Evolutionary conservation across 2,329 filamentous ascomycete species (phyloP), one percentile per base, ranked within the genome.

Genomic region (Sphaerostilbella broomeana): DNA sequence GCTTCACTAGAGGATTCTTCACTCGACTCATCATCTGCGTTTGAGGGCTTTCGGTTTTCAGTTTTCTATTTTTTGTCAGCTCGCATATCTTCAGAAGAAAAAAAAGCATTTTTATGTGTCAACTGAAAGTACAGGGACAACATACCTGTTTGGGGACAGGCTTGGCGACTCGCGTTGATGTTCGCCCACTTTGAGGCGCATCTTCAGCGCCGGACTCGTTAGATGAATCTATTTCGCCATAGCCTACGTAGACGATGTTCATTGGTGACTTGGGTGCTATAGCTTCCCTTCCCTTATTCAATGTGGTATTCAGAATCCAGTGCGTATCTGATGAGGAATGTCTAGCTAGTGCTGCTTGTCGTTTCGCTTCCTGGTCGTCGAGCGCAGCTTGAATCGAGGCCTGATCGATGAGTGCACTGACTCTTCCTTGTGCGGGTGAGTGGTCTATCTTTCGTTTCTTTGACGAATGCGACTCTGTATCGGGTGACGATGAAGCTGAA

Each of bases 281-380:
- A 15, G 47, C 42, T 17, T 58, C 52, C 38, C 49, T 50, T 9
- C 47, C 29, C 12, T 52, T 47, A 24, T 47, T 38, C 34, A 51
- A 47, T 12, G 51, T 49, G 37, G 77, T 70, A 45, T 77, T 79
- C 40, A 89, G 64, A 13, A 85, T 81, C 85, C 85, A 90, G 56
- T 81, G 79, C 13, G 81, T 82, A 58, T 89, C 85, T 37, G 80
- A 78, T 29, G 73, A 70, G 7, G 77, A 76, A 45, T 79, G 76
- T 50, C 72, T 73, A 44, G 80, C 75, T 10, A 86, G 55, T 26
- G 77, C 69, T 44, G 72, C 69, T 54, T 77, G 71, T 7, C 77
- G 73, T 51, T 79, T 81, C 35, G 71, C 70, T 57, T 87, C 83
- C 52, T 85, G 80, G 22, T 77, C 74, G 5, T 77, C 75, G 11